Percentiles rank a stretch among this genome's conserved stretches.
Evolutionary conservation across 495 filamentous ascomycete genomes (phyloP).

Genomic region (Hypoxylon trugodes): DNA sequence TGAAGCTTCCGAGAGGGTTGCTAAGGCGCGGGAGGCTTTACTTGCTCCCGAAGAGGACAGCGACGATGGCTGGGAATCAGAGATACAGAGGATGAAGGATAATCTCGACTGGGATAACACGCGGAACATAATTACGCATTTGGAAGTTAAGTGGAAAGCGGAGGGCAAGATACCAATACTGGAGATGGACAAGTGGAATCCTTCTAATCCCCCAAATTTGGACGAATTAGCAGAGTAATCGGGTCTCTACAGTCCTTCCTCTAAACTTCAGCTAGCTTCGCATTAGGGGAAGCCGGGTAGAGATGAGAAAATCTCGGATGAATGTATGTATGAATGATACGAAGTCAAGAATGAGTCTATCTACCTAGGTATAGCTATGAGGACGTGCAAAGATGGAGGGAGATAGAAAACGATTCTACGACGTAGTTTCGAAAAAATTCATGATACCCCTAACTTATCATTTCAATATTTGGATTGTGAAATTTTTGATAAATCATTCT

Average conservation of each 20-base stretch:
- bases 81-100: conserved; percentile 27
- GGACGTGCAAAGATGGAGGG: background rate
- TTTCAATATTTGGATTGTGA: no score
- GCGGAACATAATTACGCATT: conserved; percentile 1
- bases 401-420: background rate
- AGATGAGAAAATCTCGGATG: no score
- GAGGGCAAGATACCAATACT: conserved; percentile 21
- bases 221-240: background rate
- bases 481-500: no score
- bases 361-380: no score
- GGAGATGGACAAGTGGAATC: conserved; percentile 37
- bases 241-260: no score
- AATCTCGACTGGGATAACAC: conserved; percentile 40
- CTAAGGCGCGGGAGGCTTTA: conserved; percentile 45
- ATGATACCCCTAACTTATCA: conserved; percentile 5
- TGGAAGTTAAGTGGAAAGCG: conserved; percentile 21
- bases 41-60: conserved; percentile 28
- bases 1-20: conserved; percentile 56
- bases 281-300: no score
- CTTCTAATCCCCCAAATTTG: conserved; percentile 6
- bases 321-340: no score
- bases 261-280: no score
- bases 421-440: background rate
- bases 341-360: background rate
- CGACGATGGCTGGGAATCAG: conserved; percentile 21